Conservation (phyloP, 768 basidiomycete species). For the Pisolithus sp. region DNA sequence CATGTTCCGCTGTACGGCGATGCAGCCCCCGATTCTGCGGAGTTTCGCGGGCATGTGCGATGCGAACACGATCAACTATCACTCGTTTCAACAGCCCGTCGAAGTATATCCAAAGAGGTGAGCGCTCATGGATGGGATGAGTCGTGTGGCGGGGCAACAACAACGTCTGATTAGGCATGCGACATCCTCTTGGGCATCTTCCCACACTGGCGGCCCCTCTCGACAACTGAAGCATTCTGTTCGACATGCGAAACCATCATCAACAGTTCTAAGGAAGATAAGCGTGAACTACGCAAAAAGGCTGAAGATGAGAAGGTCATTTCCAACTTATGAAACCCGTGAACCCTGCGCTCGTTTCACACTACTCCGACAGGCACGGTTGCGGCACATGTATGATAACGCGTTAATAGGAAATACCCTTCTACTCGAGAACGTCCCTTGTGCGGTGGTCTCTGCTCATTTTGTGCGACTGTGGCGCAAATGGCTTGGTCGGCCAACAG, state of each 20-base stretch:
- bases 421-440: conserved; percentile 44
- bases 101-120: conserved; percentile 58
- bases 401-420: conserved; percentile 39
- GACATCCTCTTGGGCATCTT: conserved; percentile 50
- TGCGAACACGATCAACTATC: conserved; percentile 69
- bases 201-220: conserved; percentile 57
- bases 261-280: conserved; percentile 54
- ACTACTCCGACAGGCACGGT: conserved; percentile 42
- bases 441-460: conserved; percentile 51
- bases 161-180: conserved; percentile 41
- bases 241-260: conserved; percentile 53
- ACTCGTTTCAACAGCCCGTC: conserved; percentile 48
- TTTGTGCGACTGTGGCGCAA: conserved; percentile 66
- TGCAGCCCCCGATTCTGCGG: conserved; percentile 57
- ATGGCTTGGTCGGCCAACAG: conserved; percentile 59
- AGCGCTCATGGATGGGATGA: conserved; percentile 12
- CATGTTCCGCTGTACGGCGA: conserved; percentile 53
- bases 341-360: conserved; percentile 8
- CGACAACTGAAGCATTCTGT: conserved; percentile 49
- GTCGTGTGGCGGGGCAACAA: conserved; percentile 2
- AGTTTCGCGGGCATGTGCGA: conserved; percentile 51
- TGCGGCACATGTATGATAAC: conserved; percentile 58
- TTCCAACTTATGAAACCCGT: conserved; percentile 7
- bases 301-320: conserved; percentile 77
- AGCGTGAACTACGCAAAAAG: conserved; percentile 51